Evolutionary conservation across 2,329 filamentous ascomycete species (phyloP), one percentile per base, ranked within the genome.

Genomic region (Dactylellina cionopaga): DNA sequence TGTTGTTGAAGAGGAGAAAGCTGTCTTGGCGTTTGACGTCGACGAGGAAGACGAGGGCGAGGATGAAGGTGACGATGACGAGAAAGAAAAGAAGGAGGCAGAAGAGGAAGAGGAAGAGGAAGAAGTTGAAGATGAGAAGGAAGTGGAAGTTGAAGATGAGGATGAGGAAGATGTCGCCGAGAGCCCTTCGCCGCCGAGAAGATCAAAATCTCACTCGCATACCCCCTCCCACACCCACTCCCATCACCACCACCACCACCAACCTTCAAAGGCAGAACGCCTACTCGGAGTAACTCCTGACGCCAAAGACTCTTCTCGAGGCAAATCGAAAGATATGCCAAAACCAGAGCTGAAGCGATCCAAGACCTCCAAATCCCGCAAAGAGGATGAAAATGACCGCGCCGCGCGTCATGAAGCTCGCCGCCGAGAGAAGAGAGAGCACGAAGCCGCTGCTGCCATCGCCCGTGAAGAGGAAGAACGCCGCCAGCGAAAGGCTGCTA

Each of bases 381-480:
- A 72, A n/a, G 68, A 72, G 13, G 68, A 72, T 22, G 68, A 72
- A 11, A 35, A 41, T n/a, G 68, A 72, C 22, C 68, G 59, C 39
- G 68, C 63, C 37, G 68, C 68, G 13, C 68, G 68, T 33, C 68
- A 55, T 19, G 68, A 63, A 27, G 68, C 68, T 27, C 68, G 68
- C 19, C 59, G 59, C 25, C 68, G 68, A 10, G 68, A 72, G 24
- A 63, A 52, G 41, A 64, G 51, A 37, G 59, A 72, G 27, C 68
- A 58, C 13, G 68, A 72, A 60, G 68, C 68, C 33, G 68, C 68
- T 24, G 54, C 56, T 19, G 68, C 68, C 17, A 47, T 72, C 17
- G 39, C 68, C 25, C 68, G 68, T 19, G 68, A 72, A 3, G 68
- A 72, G 25, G 68, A 72, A 44, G 68, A 72, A 24, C 59, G 59